Evolutionary conservation across 2,329 filamentous ascomycete species (phyloP), one percentile per base, ranked within the genome.

Genomic region (Colletotrichum gloeosporioides): DNA sequence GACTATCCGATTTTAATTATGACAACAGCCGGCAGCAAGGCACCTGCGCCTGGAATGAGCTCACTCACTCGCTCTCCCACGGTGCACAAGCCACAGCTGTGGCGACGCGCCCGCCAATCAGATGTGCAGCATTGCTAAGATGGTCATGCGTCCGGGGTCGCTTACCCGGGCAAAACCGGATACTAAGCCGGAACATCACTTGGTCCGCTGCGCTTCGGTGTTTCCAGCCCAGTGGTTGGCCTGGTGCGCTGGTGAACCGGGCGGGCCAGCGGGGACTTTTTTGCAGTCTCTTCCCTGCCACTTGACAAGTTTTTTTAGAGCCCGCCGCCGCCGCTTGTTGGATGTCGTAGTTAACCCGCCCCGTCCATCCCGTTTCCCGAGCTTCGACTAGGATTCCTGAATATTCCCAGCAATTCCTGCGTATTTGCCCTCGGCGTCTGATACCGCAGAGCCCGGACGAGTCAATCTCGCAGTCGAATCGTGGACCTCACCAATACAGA

Each of bases 1-100:
- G 76, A 77, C 75, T 77, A 79, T 79, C 84, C 84, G 84, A 81
- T 79, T 84, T 85, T 82, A 69, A 86, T 85, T 84, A 86, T 85
- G 84, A 82, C 84, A 86, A 85, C 83, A 81, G 80, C 80, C 74
- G 77, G 77, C 76, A 78, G 76, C 68, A 66, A 69, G 72, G 73
- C 32, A 70, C 59, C 49, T 65, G 55, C 31, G 62, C 67, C 63
- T 61, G 76, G 75, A 79, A 83, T 83, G 81, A 83, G 81, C 82
- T 83, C 81, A 82, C 61, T 64, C 27, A 57, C 64, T 72, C 49
- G 36, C 63, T 69, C 31, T 34, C 53, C 65, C 32, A 34, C 62
- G 34, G 72, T 27, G 72, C 76, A 74, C 73, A 79, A 83, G 84
- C 84, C 85, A 85, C 83, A 79, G 73, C 69, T 81, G 79, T 83